These are phyloP conservation scores for Beta vulgaris DNA, from an alignment of 148 eudicot species.

Conservation along the genomic window DNA sequence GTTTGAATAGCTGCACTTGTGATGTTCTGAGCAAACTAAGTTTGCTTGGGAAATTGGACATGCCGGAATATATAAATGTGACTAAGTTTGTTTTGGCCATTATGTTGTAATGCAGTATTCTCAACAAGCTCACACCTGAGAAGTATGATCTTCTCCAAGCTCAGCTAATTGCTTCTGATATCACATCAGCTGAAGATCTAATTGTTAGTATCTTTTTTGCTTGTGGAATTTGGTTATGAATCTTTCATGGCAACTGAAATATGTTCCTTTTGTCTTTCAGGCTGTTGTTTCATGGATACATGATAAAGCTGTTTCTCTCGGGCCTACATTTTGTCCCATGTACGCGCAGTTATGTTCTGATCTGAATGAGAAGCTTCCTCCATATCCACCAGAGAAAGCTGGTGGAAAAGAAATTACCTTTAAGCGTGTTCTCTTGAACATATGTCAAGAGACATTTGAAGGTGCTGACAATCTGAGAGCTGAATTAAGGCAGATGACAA, in stretches of 20 bases:
- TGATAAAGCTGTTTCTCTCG: slow-evolving; percentile 96
- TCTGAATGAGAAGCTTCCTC: slow-evolving; percentile 73
- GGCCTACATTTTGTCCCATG: slow-evolving; percentile 95
- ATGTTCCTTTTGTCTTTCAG: slow-evolving; percentile 39
- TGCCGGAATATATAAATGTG: neutral
- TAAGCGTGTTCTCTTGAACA: slow-evolving; percentile 82
- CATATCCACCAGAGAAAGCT: slow-evolving; percentile 82
- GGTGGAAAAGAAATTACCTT: slow-evolving; percentile 86
- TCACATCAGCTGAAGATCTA: slow-evolving; percentile 80
- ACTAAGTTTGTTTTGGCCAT: neutral
- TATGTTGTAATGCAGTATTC: slow-evolving; percentile 56
- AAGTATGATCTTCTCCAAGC: slow-evolving; percentile 88
- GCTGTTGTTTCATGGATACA: slow-evolving; percentile 85
- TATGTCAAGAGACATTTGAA: slow-evolving; percentile 96
- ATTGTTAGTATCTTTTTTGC: slow-evolving; percentile 41
- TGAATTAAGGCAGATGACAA: slow-evolving; percentile 70
- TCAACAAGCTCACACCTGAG: slow-evolving; percentile 95
- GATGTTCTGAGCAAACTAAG: too few species aligned
- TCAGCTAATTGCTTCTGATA: slow-evolving; percentile 80
- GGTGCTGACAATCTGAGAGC: slow-evolving; percentile 81
- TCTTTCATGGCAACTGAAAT: neutral
- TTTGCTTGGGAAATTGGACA: too few species aligned
- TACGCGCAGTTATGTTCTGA: slow-evolving; percentile 86
- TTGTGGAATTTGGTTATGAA: neutral
- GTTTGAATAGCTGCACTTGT: too few species aligned